phyloP scores from a whole-genome alignment of 345 rosid species.

The Lepidium sativum region DNA sequence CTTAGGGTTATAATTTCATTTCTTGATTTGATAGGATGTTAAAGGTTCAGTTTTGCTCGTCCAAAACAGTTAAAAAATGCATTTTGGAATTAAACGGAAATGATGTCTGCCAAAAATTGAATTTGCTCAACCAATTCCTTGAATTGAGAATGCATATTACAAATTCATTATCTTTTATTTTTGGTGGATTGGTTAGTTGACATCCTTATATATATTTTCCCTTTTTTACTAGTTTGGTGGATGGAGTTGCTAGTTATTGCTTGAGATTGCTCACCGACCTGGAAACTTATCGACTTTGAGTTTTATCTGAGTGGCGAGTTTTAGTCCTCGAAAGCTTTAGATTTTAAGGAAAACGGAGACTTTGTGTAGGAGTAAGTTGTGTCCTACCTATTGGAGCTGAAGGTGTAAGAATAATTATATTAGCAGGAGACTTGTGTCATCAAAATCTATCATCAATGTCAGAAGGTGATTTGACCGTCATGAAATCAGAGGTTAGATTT shows the following conservation, averaged over 20 bases:
- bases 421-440: conserved; percentile 10
- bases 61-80: not conserved
- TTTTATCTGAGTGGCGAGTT: conserved; percentile 7
- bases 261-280: conserved; percentile 22
- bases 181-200: not conserved
- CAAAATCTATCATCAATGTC: conserved; percentile 36
- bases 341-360: conserved; percentile 15
- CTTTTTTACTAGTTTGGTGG: conserved; percentile 21
- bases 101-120: not conserved
- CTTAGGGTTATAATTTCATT: not conserved
- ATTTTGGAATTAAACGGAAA: not conserved
- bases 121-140: not conserved
- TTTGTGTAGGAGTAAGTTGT: not conserved
- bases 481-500: conserved; percentile 61
- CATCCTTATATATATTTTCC: not conserved
- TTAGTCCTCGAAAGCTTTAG: conserved; percentile 8
- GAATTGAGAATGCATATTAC: not conserved
- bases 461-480: conserved; percentile 57
- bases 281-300: conserved; percentile 2
- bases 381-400: conserved; percentile 7
- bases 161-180: not conserved
- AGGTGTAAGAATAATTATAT: not conserved
- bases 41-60: not conserved
- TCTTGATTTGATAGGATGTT: not conserved
- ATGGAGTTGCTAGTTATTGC: conserved; percentile 18